Percentiles rank a stretch among this genome's conserved stretches.
Evolutionary conservation across 371 early-diverging fungal species (phyloP).

Genomic region (Mortierella sp.): DNA sequence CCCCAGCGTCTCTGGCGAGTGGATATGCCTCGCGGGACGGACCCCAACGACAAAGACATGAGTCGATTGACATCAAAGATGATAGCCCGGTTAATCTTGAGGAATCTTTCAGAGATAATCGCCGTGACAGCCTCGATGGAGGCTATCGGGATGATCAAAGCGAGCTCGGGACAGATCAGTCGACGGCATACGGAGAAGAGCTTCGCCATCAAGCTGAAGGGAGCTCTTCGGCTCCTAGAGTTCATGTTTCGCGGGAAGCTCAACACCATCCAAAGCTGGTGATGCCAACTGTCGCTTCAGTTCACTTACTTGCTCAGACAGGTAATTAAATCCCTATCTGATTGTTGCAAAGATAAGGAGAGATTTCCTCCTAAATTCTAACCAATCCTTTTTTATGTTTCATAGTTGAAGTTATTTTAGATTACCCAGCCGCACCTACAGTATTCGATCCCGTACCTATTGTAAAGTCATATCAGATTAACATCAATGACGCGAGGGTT

Average conservation of each 20-base stretch:
- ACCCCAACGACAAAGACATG: background rate
- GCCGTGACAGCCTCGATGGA: conserved; percentile 31
- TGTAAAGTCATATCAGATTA: conserved; percentile 61
- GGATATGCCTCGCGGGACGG: background rate
- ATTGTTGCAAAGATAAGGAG: background rate
- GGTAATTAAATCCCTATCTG: conserved; percentile 14
- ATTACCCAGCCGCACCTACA: conserved; percentile 49
- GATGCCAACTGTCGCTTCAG: conserved; percentile 42
- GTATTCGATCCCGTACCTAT: conserved; percentile 22
- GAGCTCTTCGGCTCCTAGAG: background rate
- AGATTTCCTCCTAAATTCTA: background rate
- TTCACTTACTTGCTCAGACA: conserved; percentile 31
- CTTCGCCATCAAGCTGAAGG: conserved; percentile 46
- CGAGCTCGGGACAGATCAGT: conserved; percentile 51
- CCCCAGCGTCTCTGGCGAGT: background rate
- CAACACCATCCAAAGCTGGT: conserved; percentile 12
- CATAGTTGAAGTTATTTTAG: conserved; percentile 54
- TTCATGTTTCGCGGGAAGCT: conserved; percentile 11
- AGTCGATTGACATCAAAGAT: conserved; percentile 17
- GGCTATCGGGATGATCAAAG: conserved; percentile 44
- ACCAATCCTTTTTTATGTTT: background rate
- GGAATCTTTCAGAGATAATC: conserved; percentile 21
- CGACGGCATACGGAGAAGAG: conserved; percentile 52
- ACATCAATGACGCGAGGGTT: conserved; percentile 67
- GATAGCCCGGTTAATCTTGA: conserved; percentile 23